Conservation (phyloP, 257 asterid species). For the Linderniella brevidens region DNA sequence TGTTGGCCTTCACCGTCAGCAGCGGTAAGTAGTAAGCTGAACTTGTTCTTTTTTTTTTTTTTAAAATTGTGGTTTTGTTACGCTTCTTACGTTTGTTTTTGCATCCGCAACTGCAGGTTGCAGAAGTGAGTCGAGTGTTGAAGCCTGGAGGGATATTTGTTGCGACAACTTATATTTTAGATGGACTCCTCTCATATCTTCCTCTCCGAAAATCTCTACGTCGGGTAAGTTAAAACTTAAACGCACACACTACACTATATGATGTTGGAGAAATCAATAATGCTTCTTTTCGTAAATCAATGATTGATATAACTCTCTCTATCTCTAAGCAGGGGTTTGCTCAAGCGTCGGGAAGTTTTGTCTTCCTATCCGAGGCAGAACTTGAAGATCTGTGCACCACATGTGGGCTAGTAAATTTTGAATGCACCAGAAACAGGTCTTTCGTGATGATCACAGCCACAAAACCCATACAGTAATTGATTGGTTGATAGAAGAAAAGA, state of each 20-base stretch:
- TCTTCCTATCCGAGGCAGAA: constrained; percentile 43
- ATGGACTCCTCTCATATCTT: constrained; percentile 36
- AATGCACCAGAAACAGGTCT: constrained; percentile 36
- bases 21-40: constrained; percentile 53
- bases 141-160: constrained; percentile 77
- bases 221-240: constrained; percentile 25
- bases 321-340: constrained; percentile 31
- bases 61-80: not conserved
- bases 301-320: not conserved
- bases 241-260: not conserved
- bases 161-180: constrained; percentile 61
- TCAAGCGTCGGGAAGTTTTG: constrained; percentile 45
- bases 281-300: not conserved
- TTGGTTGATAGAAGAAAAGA: not conserved
- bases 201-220: constrained; percentile 47
- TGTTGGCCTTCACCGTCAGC: constrained; percentile 92
- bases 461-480: constrained; percentile 23
- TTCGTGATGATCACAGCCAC: constrained; percentile 67
- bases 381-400: constrained; percentile 59
- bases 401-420: constrained; percentile 52
- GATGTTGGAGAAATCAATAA: not conserved
- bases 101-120: constrained; percentile 37
- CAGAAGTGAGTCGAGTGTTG: constrained; percentile 74
- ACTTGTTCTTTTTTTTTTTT: constrained; percentile 3
- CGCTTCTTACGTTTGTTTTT: not conserved